Conservation (phyloP, 495 filamentous ascomycete genomes). For the Sabuloglossum arenarium region DNA sequence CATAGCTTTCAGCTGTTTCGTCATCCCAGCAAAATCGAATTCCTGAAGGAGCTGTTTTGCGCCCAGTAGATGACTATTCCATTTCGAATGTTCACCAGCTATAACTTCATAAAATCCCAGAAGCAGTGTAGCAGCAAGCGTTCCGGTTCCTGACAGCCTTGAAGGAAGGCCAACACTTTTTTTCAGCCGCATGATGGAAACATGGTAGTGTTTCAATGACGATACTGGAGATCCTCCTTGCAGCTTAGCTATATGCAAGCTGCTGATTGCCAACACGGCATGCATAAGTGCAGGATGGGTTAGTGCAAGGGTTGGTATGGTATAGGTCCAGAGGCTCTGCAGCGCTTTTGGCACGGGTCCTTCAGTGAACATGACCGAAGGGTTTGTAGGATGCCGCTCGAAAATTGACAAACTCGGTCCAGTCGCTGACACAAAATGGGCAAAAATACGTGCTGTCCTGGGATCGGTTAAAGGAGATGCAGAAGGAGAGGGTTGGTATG, state of each 20-base stretch:
- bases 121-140: conserved; percentile 70
- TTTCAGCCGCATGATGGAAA: conserved; percentile 55
- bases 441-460: conserved; percentile 69
- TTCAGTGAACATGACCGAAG: conserved; percentile 47
- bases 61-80: conserved; percentile 79
- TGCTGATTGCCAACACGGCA: conserved; percentile 73
- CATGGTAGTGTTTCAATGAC: conserved; percentile 81
- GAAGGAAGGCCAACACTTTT: conserved; percentile 47
- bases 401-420: conserved; percentile 75
- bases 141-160: conserved; percentile 58
- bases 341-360: conserved; percentile 41
- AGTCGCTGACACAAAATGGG: conserved; percentile 80
- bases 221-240: conserved; percentile 50
- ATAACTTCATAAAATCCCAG: conserved; percentile 89
- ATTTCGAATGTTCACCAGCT: conserved; percentile 85
- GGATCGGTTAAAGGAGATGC: conserved; percentile 69
- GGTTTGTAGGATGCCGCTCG: conserved; percentile 64
- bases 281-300: conserved; percentile 72
- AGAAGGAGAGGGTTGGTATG: conserved; percentile 50
- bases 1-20: conserved; percentile 24
- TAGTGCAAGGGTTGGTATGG: conserved; percentile 65
- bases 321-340: conserved; percentile 75
- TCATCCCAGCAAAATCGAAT: conserved; percentile 53
- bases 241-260: conserved; percentile 73
- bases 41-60: conserved; percentile 67